Percentiles rank a stretch among this genome's conserved stretches.
phyloP scores from a whole-genome alignment of 2,329 filamentous ascomycete species.

The Blastomyces parvus region DNA sequence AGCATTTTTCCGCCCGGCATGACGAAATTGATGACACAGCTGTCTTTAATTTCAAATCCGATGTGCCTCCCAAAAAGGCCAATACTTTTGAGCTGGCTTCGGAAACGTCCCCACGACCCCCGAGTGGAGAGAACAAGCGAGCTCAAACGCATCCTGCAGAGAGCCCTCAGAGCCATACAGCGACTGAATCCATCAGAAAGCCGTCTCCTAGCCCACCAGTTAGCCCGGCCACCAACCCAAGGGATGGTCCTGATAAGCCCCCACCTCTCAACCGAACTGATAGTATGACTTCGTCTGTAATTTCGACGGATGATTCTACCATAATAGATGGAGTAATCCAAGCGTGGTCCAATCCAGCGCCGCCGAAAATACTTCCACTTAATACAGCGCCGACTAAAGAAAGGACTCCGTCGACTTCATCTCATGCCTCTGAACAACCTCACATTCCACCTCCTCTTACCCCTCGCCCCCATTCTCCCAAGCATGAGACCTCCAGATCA shows the following conservation, averaged over 20 bases:
- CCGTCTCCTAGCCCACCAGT: neutral
- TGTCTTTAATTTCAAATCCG: constrained; percentile 10
- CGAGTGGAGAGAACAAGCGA: neutral
- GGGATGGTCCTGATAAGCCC: constrained; percentile 5
- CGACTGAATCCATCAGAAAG: neutral
- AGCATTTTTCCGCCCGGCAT: constrained; percentile 31
- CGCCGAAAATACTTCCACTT: constrained; percentile 14
- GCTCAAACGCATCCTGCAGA: neutral
- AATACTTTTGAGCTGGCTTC: constrained; percentile 13
- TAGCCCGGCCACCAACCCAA: neutral
- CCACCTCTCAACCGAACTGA: constrained; percentile 21
- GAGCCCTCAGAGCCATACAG: neutral
- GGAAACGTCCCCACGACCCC: neutral
- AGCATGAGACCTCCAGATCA: constrained; percentile 5
- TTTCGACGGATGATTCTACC: constrained; percentile 22
- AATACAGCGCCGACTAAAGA: constrained; percentile 11
- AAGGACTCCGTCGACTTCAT: neutral
- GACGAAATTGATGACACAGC: constrained; percentile 31
- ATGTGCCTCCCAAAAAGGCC: constrained; percentile 8
- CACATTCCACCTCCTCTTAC: constrained; percentile 10
- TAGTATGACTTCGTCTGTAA: constrained; percentile 23
- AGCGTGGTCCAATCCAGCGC: constrained; percentile 33
- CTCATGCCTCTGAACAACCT: constrained; percentile 2
- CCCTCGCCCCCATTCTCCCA: constrained; percentile 3
- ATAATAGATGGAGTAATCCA: constrained; percentile 38